phyloP scores from a whole-genome alignment of 306 rosid species.

The Cajanus cajan region DNA sequence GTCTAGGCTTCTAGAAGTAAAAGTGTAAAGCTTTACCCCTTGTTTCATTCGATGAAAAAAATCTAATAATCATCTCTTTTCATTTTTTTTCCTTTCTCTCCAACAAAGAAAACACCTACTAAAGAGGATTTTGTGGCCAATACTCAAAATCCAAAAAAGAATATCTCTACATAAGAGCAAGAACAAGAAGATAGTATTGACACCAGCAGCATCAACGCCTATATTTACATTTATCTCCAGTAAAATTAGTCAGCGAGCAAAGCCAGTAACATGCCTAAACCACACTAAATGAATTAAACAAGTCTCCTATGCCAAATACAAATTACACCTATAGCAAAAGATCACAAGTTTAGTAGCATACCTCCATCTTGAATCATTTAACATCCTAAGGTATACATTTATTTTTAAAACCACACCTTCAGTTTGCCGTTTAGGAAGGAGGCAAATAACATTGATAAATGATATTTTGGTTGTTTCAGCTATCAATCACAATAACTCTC shows the following conservation, averaged over 20 bases:
- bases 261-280: background rate
- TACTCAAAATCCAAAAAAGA: constrained; percentile 6
- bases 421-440: background rate
- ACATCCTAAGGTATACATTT: background rate
- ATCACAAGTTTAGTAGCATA: background rate
- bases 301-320: background rate
- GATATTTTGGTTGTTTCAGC: background rate
- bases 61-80: too few species aligned
- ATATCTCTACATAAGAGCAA: background rate
- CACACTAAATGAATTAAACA: background rate
- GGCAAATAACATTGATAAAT: background rate
- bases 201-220: too few species aligned
- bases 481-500: background rate
- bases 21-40: too few species aligned
- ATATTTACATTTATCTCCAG: too few species aligned
- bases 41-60: too few species aligned
- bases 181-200: background rate
- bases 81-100: background rate
- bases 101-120: too few species aligned
- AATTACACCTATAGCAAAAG: background rate
- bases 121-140: background rate
- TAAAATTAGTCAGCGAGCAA: background rate
- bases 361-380: background rate
- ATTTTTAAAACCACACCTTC: background rate
- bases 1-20: background rate